Percentiles rank a stretch among this genome's conserved stretches.
Conservation (phyloP, 2,329 filamentous ascomycete species). For the Phaeoacremonium minimum region DNA sequence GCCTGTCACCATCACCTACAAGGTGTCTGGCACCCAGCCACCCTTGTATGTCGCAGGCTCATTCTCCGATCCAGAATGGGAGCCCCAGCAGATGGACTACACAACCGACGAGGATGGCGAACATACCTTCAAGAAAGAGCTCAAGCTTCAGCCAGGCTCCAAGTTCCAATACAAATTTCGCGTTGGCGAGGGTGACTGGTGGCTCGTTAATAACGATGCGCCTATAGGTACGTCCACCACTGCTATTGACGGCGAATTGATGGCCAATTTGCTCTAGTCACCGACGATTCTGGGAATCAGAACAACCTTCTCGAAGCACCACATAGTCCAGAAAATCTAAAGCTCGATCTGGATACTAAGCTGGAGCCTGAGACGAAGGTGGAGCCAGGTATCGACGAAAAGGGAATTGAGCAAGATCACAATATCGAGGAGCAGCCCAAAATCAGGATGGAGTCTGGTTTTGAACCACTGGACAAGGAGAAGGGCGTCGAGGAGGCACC, state of each 20-base stretch:
- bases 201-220: constrained; percentile 61
- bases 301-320: constrained; percentile 41
- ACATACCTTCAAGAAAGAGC: constrained; percentile 51
- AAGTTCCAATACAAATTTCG: constrained; percentile 74
- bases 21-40: constrained; percentile 53
- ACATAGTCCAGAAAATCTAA: constrained; percentile 8
- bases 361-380: no score
- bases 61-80: constrained; percentile 65
- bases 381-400: no score
- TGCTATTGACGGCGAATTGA: background rate
- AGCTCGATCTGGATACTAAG: no score
- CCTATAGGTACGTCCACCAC: constrained; percentile 47
- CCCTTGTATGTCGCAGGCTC: constrained; percentile 69
- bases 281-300: constrained; percentile 39
- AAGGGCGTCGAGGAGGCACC: no score
- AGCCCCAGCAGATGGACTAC: constrained; percentile 60
- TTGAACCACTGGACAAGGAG: no score
- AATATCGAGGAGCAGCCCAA: background rate
- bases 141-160: constrained; percentile 50
- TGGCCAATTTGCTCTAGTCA: constrained; percentile 18
- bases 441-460: no score
- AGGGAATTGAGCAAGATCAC: constrained; percentile 1
- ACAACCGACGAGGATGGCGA: constrained; percentile 46
- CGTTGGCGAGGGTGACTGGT: constrained; percentile 63
- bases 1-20: constrained; percentile 56